Conservation (phyloP, 2,329 filamentous ascomycete genomes). For the Alternaria solani region DNA sequence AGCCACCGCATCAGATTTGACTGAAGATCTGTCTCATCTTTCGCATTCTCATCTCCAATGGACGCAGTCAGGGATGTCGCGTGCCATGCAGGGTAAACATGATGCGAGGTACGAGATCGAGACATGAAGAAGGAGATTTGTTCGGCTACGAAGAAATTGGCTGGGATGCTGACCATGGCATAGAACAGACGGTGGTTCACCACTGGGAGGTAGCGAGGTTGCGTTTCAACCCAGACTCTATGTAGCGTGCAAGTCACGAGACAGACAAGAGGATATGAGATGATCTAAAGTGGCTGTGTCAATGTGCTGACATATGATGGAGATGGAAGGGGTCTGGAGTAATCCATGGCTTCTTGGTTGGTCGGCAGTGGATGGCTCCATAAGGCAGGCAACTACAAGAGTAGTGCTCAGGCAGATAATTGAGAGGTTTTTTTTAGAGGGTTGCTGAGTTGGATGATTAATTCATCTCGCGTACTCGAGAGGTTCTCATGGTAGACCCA, state of each 20-base stretch:
- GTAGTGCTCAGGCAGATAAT: neutral
- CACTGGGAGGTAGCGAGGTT: neutral
- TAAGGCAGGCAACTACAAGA: neutral
- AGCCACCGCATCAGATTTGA: neutral
- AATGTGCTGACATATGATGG: neutral
- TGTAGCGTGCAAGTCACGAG: too few relatives aligned
- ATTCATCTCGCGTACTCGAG: neutral
- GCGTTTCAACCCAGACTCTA: too few relatives aligned
- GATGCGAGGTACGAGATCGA: too few relatives aligned
- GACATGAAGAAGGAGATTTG: too few relatives aligned
- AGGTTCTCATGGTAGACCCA: neutral
- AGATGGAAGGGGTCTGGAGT: neutral
- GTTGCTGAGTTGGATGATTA: neutral
- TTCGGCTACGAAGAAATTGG: too few relatives aligned
- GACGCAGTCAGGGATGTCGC: neutral
- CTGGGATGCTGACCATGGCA: neutral
- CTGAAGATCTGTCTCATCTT: neutral
- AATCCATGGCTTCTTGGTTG: neutral
- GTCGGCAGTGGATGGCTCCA: neutral
- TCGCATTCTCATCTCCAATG: neutral
- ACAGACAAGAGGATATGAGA: too few relatives aligned
- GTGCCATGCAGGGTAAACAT: too few relatives aligned
- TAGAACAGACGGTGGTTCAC: neutral
- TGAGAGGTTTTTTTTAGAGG: accelerated
- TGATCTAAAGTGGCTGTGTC: neutral